Conservation (phyloP, 352 stramenopile species). For the Phytopythium chamaehyphon region DNA sequence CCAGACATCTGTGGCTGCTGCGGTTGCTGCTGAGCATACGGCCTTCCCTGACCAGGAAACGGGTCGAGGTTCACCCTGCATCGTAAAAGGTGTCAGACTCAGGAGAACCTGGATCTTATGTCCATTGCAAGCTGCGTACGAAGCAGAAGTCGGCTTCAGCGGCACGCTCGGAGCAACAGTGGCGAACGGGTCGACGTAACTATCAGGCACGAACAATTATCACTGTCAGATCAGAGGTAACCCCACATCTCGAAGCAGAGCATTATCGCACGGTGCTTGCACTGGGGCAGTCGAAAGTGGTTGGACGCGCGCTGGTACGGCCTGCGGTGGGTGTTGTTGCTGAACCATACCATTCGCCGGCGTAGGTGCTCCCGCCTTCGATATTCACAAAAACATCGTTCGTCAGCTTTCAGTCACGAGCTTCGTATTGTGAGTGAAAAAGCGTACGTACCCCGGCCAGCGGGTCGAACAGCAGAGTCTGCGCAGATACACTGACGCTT, state of each 20-base stretch:
- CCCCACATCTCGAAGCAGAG: slow-evolving; percentile 4
- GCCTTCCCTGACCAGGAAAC: slow-evolving; percentile 25
- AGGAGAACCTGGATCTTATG: too few relatives aligned
- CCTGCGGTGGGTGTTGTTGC: slow-evolving; percentile 17
- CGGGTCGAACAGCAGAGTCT: slow-evolving; percentile 73
- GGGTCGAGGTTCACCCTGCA: slow-evolving; percentile 53
- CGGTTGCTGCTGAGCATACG: slow-evolving; percentile 20
- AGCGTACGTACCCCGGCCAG: slow-evolving; percentile 39
- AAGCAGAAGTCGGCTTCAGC: slow-evolving; percentile 28
- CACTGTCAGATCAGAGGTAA: not conserved
- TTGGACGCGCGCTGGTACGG: not conserved
- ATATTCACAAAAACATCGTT: slow-evolving; percentile 1
- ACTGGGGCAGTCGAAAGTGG: not conserved
- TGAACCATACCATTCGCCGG: slow-evolving; percentile 5
- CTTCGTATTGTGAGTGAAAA: too few relatives aligned
- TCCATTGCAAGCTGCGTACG: slow-evolving; percentile 13
- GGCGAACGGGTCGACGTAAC: slow-evolving; percentile 66
- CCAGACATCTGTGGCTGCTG: slow-evolving; percentile 14
- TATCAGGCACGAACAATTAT: not conserved
- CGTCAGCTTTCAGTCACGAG: not conserved
- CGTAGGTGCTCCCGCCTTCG: slow-evolving; percentile 19
- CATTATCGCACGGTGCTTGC: slow-evolving; percentile 12
- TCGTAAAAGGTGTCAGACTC: not conserved
- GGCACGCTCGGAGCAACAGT: slow-evolving; percentile 32
- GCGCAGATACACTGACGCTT: slow-evolving; percentile 52